A percentile compares a stretch with the other conserved stretches of the same genome.
Evolutionary conservation across 2,329 filamentous ascomycete genomes (phyloP).

Genomic region (Nectriaceae sp.): DNA sequence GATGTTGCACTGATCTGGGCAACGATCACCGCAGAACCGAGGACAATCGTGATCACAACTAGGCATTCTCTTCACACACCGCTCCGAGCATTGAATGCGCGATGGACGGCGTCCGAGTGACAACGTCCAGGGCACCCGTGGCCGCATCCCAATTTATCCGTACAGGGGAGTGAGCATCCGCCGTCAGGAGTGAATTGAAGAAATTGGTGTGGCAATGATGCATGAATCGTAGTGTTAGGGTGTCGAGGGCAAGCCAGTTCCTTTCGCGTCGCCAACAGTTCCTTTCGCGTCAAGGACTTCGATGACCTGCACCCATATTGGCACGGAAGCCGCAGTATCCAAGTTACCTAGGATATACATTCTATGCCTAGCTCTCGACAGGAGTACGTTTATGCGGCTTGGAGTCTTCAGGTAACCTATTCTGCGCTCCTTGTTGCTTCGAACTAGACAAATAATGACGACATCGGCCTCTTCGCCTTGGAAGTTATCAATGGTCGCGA

Average conservation of each 20-base stretch:
- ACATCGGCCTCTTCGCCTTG: constrained; percentile 77
- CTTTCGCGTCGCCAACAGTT: constrained; percentile 51
- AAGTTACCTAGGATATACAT: constrained; percentile 71
- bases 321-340: constrained; percentile 53
- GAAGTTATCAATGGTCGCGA: constrained; percentile 74
- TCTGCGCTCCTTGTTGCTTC: constrained; percentile 61
- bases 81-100: constrained; percentile 48
- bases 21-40: constrained; percentile 44
- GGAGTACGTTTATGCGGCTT: constrained; percentile 70
- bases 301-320: constrained; percentile 54
- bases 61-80: constrained; percentile 35
- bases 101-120: constrained; percentile 50
- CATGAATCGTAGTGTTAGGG: constrained; percentile 48
- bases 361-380: constrained; percentile 66
- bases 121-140: constrained; percentile 49
- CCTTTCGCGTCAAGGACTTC: constrained; percentile 46
- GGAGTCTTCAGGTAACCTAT: constrained; percentile 67
- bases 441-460: constrained; percentile 68
- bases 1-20: constrained; percentile 39
- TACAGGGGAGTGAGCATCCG: constrained; percentile 57
- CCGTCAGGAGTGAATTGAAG: constrained; percentile 58
- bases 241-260: constrained; percentile 64
- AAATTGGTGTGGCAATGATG: constrained; percentile 60
- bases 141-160: constrained; percentile 48
- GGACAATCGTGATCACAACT: constrained; percentile 48